A percentile compares a stretch with the other conserved stretches of the same genome.
Evolutionary conservation across 345 rosid species (phyloP).

Genomic region (Acer campestre): DNA sequence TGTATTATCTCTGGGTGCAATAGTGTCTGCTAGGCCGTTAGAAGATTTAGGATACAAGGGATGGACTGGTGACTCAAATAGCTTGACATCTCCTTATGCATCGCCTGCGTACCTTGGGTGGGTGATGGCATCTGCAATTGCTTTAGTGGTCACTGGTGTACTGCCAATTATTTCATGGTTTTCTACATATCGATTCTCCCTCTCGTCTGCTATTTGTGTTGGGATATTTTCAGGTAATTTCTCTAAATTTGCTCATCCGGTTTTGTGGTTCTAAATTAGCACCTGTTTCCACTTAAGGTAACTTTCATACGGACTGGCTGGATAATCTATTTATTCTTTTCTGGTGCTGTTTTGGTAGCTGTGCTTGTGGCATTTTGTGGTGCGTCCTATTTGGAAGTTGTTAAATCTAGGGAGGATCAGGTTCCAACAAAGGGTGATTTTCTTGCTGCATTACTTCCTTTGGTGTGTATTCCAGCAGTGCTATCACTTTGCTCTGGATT

Average conservation of each 20-base stretch:
- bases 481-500: constrained; percentile 88
- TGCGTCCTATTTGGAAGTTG: constrained; percentile 85
- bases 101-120: constrained; percentile 94
- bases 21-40: constrained; percentile 85
- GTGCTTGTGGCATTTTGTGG: constrained; percentile 96
- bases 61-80: constrained; percentile 61
- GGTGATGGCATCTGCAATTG: constrained; percentile 96
- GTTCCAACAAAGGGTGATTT: constrained; percentile 88
- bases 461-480: constrained; percentile 90
- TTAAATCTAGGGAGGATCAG: constrained; percentile 82
- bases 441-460: constrained; percentile 96
- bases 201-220: constrained; percentile 82
- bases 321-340: constrained; percentile 19
- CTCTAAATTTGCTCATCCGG: constrained; percentile 11
- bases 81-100: constrained; percentile 76
- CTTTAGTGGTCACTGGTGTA: constrained; percentile 85
- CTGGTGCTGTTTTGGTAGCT: constrained; percentile 52
- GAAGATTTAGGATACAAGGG: constrained; percentile 76
- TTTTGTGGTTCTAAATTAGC: constrained; percentile 12
- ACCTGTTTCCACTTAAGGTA: constrained; percentile 19
- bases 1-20: constrained; percentile 78
- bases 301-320: constrained; percentile 12
- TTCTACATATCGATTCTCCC: constrained; percentile 88
- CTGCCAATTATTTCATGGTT: constrained; percentile 98
- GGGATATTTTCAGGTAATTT: constrained; percentile 81